Base-by-base conservation (phyloP, 257 asterid genomes). In the Osmanthus fragrans region DNA sequence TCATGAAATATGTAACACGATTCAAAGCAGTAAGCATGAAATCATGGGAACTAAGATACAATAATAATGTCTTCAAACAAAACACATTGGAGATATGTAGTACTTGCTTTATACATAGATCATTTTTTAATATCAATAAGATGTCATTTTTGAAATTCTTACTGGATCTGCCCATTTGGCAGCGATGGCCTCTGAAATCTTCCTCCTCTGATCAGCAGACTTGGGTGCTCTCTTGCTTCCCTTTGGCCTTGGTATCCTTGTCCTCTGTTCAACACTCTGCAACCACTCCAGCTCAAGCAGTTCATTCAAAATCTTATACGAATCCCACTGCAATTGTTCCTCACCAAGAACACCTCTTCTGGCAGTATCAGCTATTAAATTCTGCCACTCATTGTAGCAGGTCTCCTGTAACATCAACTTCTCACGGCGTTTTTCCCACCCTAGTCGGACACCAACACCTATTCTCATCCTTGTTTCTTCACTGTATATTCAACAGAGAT, bases 131-230 rank as follows among this genome's bases (percentile, higher is more conserved):
- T 58, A 58, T 58, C 29, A 23, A 58, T 58, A 23, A 58, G 66
- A 58, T 7, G 29, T 58, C 66, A 58, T 58, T 47, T 58, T 63
- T 25, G 36, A 63, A 63, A 8, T 65, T 69, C 93, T 84, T 89
- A 93, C 99, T 36, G 97, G 98, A 83, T 96, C 99, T 15, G 96
- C 92, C 99, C 99, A 96, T 86, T 95, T 93, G 73, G 98, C 97
- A 69, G 97, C 83, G 70, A 93, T 92, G 80, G 99, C 89, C 80
- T 88, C 95, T 36, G 98, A 80, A 77, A 93, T 93, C 88, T 89
- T 93, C 84, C 89, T 87, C 90, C 89, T 96, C 84, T 96, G 99
- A 82, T 92, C 97, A 10, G 89, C 86, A 25, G 99, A 88, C 75
- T 96, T 96, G 25, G 97, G 97, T 58, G 97, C 98, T 83, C 98